A percentile compares a stretch with the other conserved stretches of the same genome.
Evolutionary conservation across 2,329 filamentous ascomycete genomes (phyloP).

Genomic region (Chrysoporthe austroafricana): DNA sequence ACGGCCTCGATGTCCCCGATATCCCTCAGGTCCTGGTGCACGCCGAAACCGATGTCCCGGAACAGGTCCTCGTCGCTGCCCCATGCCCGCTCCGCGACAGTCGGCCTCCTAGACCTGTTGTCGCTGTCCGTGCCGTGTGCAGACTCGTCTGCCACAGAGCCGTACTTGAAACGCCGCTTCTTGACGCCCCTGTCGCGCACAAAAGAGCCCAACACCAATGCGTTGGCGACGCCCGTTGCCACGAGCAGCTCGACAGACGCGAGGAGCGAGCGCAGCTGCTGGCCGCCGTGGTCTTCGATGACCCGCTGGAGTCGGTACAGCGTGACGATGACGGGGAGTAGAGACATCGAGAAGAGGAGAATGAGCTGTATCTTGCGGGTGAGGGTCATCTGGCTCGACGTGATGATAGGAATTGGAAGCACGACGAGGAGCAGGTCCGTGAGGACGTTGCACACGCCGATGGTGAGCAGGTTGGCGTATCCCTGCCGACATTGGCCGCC

Average conservation of each 20-base stretch:
- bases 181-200: slow-evolving; percentile 88
- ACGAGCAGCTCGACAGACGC: slow-evolving; percentile 91
- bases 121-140: slow-evolving; percentile 58
- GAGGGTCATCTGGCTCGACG: slow-evolving; percentile 74
- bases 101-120: slow-evolving; percentile 55
- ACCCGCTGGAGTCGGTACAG: slow-evolving; percentile 81
- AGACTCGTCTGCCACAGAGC: slow-evolving; percentile 49
- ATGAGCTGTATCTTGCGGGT: slow-evolving; percentile 81
- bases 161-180: slow-evolving; percentile 79
- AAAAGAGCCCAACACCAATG: slow-evolving; percentile 88
- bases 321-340: slow-evolving; percentile 78
- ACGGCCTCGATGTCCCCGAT: slow-evolving; percentile 31
- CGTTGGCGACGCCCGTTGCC: slow-evolving; percentile 84
- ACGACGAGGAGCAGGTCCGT: slow-evolving; percentile 86
- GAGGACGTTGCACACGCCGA: slow-evolving; percentile 85
- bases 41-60: slow-evolving; percentile 73
- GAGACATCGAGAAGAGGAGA: slow-evolving; percentile 81
- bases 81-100: slow-evolving; percentile 66
- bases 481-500: slow-evolving; percentile 84
- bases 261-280: slow-evolving; percentile 86
- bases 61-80: slow-evolving; percentile 93
- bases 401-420: slow-evolving; percentile 88
- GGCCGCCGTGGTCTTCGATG: slow-evolving; percentile 69
- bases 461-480: slow-evolving; percentile 83
- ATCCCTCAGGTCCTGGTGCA: slow-evolving; percentile 56